These are phyloP conservation scores for Diaporthe citriasiana DNA, from an alignment of 2,329 filamentous ascomycete genomes.

Conservation along the genomic window DNA sequence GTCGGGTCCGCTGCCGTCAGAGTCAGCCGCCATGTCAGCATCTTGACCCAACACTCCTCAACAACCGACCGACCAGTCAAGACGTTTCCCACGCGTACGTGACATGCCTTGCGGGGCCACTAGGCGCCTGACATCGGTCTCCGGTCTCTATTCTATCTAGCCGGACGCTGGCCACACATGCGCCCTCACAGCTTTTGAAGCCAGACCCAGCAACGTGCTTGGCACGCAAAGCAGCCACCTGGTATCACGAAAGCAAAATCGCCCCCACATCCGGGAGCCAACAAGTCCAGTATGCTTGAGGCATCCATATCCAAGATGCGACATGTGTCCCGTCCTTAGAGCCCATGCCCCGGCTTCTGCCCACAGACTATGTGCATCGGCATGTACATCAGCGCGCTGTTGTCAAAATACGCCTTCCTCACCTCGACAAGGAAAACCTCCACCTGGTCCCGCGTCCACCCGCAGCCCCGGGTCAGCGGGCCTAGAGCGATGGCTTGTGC, in stretches of 20 bases:
- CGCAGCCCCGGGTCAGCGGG: slow-evolving; percentile 54
- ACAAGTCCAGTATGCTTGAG: slow-evolving; percentile 1
- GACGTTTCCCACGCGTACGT: slow-evolving; percentile 7
- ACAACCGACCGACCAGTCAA: background rate
- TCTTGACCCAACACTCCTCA: background rate
- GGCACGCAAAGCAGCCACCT: background rate
- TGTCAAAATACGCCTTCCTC: slow-evolving; percentile 53
- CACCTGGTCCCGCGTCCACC: slow-evolving; percentile 54
- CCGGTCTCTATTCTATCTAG: background rate
- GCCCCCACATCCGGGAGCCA: background rate
- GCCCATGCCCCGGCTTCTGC: slow-evolving; percentile 59
- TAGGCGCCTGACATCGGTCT: background rate
- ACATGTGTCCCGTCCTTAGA: background rate
- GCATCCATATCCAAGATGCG: background rate
- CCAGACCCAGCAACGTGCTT: slow-evolving; percentile 8
- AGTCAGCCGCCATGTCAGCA: slow-evolving; percentile 24
- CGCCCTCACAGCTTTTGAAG: slow-evolving; percentile 4
- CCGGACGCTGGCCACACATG: background rate
- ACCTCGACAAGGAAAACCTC: slow-evolving; percentile 53
- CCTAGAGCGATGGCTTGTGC: slow-evolving; percentile 60
- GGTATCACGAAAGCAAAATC: slow-evolving; percentile 29
- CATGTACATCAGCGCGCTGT: slow-evolving; percentile 63
- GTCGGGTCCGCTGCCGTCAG: slow-evolving; percentile 10
- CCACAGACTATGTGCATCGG: slow-evolving; percentile 68
- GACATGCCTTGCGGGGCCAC: background rate